Percentiles rank a stretch among this genome's conserved stretches.
These are phyloP conservation scores for Neoboletus brunneissimus DNA, from an alignment of 768 basidiomycete genomes.

Conservation along the genomic window DNA sequence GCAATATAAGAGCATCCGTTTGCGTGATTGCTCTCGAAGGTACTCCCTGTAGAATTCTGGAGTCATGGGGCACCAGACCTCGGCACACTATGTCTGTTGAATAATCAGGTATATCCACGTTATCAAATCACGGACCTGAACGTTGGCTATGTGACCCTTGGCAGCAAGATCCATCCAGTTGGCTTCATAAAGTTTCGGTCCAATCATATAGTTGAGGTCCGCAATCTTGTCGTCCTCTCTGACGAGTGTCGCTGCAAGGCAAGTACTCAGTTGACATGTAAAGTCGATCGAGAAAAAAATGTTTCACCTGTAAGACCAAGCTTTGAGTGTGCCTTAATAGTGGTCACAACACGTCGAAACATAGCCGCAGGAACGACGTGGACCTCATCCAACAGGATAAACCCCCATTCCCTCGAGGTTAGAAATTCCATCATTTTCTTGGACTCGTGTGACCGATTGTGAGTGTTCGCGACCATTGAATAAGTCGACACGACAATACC, in stretches of 20 bases:
- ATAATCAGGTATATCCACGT: not conserved
- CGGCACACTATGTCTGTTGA: conserved; percentile 71
- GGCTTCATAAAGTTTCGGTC: conserved; percentile 98
- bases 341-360: conserved; percentile 97
- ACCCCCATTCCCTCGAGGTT: conserved; percentile 98
- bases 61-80: conserved; percentile 99
- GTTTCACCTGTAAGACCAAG: conserved; percentile 87
- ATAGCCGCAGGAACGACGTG: conserved; percentile 99
- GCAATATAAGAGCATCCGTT: conserved; percentile 95
- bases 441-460: conserved; percentile 97
- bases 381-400: conserved; percentile 95
- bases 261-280: conserved; percentile 1
- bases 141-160: conserved; percentile 99
- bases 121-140: conserved; percentile 66
- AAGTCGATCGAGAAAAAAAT: not conserved
- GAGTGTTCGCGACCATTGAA: conserved; percentile 99
- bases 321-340: conserved; percentile 98
- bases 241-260: conserved; percentile 80
- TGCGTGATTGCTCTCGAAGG: conserved; percentile 85
- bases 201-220: conserved; percentile 98
- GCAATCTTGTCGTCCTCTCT: conserved; percentile 99
- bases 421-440: conserved; percentile 99
- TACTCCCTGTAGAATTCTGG: conserved; percentile 99
- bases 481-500: conserved; percentile 99
- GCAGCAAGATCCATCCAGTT: conserved; percentile 99